These are phyloP conservation scores for Nakazawaea wyomingensis DNA, from an alignment of 805 yeast genomes.

Conservation along the genomic window DNA sequence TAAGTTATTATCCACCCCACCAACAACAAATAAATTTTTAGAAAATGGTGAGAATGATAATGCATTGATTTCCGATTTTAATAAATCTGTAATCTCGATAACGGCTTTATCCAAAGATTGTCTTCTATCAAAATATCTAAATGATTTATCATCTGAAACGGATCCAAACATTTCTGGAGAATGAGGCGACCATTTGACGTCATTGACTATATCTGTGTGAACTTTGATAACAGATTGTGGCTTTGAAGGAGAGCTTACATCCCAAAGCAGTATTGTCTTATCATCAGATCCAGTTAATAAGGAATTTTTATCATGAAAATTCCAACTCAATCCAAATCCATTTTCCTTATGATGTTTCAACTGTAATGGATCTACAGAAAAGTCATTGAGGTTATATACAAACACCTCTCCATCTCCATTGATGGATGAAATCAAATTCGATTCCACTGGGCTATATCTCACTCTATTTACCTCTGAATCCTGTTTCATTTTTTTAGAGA, in stretches of 20 bases:
- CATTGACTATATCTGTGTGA: constrained; percentile 65
- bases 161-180: constrained; percentile 54
- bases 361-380: constrained; percentile 23
- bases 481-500: constrained; percentile 56
- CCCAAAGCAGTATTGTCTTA: constrained; percentile 57
- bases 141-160: constrained; percentile 64
- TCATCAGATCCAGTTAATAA: constrained; percentile 67
- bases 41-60: constrained; percentile 63
- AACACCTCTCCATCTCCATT: constrained; percentile 61
- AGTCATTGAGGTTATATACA: constrained; percentile 38
- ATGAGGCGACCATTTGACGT: constrained; percentile 64
- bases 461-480: constrained; percentile 69
- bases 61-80: constrained; percentile 47
- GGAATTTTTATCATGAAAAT: constrained; percentile 38
- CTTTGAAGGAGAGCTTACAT: constrained; percentile 24
- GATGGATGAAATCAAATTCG: constrained; percentile 55
- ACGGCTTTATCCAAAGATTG: constrained; percentile 18
- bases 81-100: constrained; percentile 20
- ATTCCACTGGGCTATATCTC: constrained; percentile 60
- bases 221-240: constrained; percentile 28
- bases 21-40: constrained; percentile 56
- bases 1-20: constrained; percentile 63
- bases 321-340: constrained; percentile 77
- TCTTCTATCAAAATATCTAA: constrained; percentile 53
- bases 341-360: constrained; percentile 55